Base-by-base conservation (phyloP, 129 eudicot species). In the Calendula officinalis region DNA sequence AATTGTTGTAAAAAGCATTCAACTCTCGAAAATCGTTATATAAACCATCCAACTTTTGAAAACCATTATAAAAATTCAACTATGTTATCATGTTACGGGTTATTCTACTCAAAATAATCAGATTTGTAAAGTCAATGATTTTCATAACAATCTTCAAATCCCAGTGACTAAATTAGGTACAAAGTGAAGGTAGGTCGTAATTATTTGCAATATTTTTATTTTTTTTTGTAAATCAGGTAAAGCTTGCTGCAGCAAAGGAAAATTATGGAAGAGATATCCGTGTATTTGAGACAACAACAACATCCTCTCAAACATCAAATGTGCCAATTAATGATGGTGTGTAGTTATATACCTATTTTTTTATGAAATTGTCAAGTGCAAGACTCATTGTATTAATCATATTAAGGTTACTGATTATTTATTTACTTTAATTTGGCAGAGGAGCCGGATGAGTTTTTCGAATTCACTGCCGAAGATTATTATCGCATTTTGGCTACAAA, bases 391-490 rank as follows among this genome's bases (percentile, higher is more conserved):
- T 50, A 13, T 42, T 43, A 36, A 30, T 45, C 47, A 3, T 60
- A 3, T 15, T 65, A 76, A 37, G 33, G 50, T 48, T 70, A 35
- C 55, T 48, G 68, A 9, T 3, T 32, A 3, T 37, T 59, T 54
- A 9, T 33, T 52, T 22, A 54, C n/a, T n/a, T 8, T 22, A 59
- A 76, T 70, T 42, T 56, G 11, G 49, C 77, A 90, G 90, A 84
- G 74, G 94, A 84, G 67, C 63, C 85, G 7, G 98, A 84, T 50
- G 98, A 87, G 71, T 84, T 87, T 54, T 91, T 62, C 70, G 98
- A 91, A 55, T 87, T 91, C 56, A 87, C 86, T 8, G 72, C 94
- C 1, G 91, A 87, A 73, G 98, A 91, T 67, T 91, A 87, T 64
- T 82, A 64, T 70, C 86, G 88, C 60, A 50, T 87, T 54, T 62